Evolutionary conservation across 2,329 filamentous ascomycete species (phyloP), one percentile per base, ranked within the genome.

Genomic region (Exutisphaerella laricina): DNA sequence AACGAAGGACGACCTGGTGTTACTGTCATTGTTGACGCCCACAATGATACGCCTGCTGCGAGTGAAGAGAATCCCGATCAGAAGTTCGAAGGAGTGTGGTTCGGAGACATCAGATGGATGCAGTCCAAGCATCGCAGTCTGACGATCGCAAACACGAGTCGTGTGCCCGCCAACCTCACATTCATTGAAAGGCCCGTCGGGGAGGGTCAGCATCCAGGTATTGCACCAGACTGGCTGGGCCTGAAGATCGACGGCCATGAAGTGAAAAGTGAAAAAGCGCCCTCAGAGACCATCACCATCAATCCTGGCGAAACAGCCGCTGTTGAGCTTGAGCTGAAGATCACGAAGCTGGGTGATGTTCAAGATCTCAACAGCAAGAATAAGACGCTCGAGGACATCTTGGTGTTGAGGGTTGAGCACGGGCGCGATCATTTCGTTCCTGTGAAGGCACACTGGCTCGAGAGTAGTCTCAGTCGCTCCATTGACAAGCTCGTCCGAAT

Each of bases 361-460:
- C 79, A 77, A 13, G 69, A 74, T 2, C 72, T 98, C 26, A 97
- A 97, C 53, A 73, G 83, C n/a, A 28, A 43, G 25, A 41, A 79
- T 78, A 12, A 70, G 73, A 1, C 69, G 5, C 69, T 98, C 0
- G 90, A 97, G 49, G 88, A 97, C 51, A 82, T 98, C 3, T 71
- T 98, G 5, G 83, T 98, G 2, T 73, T 98, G 6, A 81, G 88
- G 1, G 85, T 98, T 4, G 75, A 80, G 8, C 79, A 84, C 39
- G 94, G 94, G 1, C 78, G 88, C 35, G 92, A 98, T 57, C 85
- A 97, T 60, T 98, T 98, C 60, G 79, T 98, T 28, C 84, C 88
- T 0, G 72, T 95, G 0, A 80, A 78, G 17, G 92, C 78, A 0
- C 70, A 68, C 1, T 98, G 92, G 90, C 70, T 83, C 3, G 84